Percentiles rank a stretch among this genome's conserved stretches.
Evolutionary conservation across 2,329 filamentous ascomycete genomes (phyloP).

Genomic region (Karstenula rhodostoma): DNA sequence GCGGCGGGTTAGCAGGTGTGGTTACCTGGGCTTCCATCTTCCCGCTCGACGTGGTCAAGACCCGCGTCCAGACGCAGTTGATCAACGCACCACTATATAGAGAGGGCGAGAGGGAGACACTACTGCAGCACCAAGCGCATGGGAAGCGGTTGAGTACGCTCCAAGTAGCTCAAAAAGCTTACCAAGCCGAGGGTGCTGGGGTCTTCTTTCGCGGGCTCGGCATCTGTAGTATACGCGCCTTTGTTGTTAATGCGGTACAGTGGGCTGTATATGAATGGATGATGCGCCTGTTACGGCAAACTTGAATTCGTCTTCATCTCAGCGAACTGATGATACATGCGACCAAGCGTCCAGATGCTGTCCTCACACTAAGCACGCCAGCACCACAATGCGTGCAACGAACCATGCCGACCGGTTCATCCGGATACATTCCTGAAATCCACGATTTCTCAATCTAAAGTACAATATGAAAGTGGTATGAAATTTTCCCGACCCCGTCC

Average conservation of each 20-base stretch:
- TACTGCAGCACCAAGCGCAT: conserved; percentile 30
- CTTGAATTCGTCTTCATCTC: conserved; percentile 10
- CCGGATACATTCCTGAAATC: conserved; percentile 8
- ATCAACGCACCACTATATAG: conserved; percentile 15
- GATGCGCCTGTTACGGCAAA: conserved; percentile 61
- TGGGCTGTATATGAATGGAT: conserved; percentile 94
- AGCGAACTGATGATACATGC: neutral
- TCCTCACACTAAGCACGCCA: conserved; percentile 3
- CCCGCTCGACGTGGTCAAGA: conserved; percentile 91
- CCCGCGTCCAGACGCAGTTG: conserved; percentile 81
- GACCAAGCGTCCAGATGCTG: neutral
- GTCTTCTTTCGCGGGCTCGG: conserved; percentile 85
- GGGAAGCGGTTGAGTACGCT: conserved; percentile 62
- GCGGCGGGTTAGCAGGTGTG: conserved; percentile 86
- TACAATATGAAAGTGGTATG: conserved; percentile 41
- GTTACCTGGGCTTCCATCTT: conserved; percentile 91
- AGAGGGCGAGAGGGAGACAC: conserved; percentile 27
- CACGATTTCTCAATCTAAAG: conserved; percentile 40
- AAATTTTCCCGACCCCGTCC: conserved; percentile 28
- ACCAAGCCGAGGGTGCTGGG: conserved; percentile 72
- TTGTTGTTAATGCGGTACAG: conserved; percentile 90
- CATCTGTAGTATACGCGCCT: conserved; percentile 84
- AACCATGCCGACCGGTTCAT: conserved; percentile 7
- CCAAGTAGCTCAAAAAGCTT: conserved; percentile 71
- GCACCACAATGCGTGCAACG: conserved; percentile 6